Base-by-base conservation (phyloP, 441 rosid species). In the Theobroma grandiflorum region DNA sequence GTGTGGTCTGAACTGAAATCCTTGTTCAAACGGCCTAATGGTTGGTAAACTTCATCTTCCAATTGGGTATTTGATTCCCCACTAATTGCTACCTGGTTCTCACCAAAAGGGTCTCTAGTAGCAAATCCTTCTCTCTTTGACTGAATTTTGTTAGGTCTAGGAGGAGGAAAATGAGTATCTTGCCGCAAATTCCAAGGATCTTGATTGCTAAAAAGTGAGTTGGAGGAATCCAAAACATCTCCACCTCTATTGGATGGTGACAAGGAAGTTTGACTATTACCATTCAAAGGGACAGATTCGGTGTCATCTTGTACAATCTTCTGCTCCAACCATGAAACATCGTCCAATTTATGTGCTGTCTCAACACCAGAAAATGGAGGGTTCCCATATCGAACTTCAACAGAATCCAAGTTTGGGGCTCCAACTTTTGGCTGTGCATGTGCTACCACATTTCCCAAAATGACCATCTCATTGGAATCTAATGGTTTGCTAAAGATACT, bases 131-230 rank as follows among this genome's bases (percentile, higher is more conserved):
- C 94, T 80, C 80, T 90, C 73, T 80, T 87, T 37, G 85, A 73
- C 15, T 82, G 82, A 82, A 87, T 79, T 86, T 89, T 91, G 84
- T 49, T 80, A 67, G 93, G 95, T 80, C 73, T 86, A 83, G 94
- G 93, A 62, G 91, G 93, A 87, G 84, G 91, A 73, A 89, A 83
- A 66, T 84, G 89, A 75, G 80, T 42, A 71, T 87, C 93, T 67
- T 86, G 87, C 75, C 72, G 87, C 58, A 89, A 79, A 84, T 85
- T 88, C 92, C 93, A 91, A 57, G 94, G 94, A 83, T 91, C 93
- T 86, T 91, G 95, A 82, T 85, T 87, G 82, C 89, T 87, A 85
- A 91, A 93, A 76, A 93, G 87, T 42, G 95, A 90, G 71, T 86
- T 82, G 4, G 97, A 85, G 33, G 88, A 87, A 81, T 87, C 92